phyloP scores from a whole-genome alignment of 164 flowering plant species.

The Tinospora cordifolia region DNA sequence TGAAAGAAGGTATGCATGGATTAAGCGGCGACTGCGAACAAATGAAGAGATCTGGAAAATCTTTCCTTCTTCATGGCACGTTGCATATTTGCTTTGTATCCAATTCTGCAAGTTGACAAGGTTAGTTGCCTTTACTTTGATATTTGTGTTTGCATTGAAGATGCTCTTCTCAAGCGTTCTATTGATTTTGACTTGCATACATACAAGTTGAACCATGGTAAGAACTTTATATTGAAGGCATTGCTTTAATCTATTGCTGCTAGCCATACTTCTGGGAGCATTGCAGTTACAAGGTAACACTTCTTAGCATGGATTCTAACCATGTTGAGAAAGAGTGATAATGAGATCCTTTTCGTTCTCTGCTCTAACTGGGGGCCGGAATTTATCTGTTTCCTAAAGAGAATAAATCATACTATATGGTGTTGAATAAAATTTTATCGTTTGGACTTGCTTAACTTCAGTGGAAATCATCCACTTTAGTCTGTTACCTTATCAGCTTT shows the following conservation, averaged over 20 bases:
- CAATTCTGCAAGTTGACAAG: slow-evolving; percentile 97
- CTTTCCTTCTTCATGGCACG: slow-evolving; percentile 92
- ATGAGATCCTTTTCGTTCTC: background rate
- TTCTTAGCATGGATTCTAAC: background rate
- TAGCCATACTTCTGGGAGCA: background rate
- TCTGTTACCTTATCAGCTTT: background rate
- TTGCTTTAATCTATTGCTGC: background rate
- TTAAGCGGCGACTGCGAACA: slow-evolving; percentile 87
- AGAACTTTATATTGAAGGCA: background rate
- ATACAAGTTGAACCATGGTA: background rate
- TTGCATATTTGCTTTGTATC: slow-evolving; percentile 82
- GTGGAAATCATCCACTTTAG: background rate
- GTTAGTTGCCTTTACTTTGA: slow-evolving; percentile 27
- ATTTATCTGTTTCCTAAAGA: background rate
- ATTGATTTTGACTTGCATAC: background rate
- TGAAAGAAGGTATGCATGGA: slow-evolving; percentile 97
- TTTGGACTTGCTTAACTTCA: background rate
- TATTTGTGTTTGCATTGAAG: background rate
- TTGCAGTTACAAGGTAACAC: background rate
- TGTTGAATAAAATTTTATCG: background rate
- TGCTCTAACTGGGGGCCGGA: background rate
- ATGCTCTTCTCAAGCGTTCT: background rate
- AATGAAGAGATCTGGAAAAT: slow-evolving; percentile 98
- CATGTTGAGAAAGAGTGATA: background rate
- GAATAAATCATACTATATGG: background rate